phyloP scores from a whole-genome alignment of 495 filamentous ascomycete genomes.

The Daldinia concentrica region DNA sequence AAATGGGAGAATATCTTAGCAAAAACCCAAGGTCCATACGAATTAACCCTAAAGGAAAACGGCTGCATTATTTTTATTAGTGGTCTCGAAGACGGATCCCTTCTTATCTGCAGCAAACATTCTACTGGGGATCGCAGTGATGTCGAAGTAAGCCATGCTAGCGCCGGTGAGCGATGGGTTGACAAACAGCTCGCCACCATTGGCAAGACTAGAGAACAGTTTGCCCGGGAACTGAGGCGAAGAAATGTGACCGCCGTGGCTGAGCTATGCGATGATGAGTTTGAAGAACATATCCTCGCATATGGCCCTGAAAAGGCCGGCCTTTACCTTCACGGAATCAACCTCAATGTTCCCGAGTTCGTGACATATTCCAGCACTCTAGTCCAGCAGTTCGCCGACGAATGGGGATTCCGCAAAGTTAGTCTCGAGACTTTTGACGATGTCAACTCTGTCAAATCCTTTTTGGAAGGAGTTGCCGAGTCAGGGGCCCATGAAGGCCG shows the following conservation, averaged over 20 bases:
- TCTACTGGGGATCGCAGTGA: constrained; percentile 83
- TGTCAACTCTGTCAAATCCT: constrained; percentile 73
- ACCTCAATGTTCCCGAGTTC: constrained; percentile 90
- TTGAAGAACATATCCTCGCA: constrained; percentile 96
- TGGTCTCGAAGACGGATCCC: constrained; percentile 83
- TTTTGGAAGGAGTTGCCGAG: constrained; percentile 84
- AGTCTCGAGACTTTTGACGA: constrained; percentile 82
- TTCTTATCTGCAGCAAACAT: constrained; percentile 98
- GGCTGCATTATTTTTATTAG: constrained; percentile 98
- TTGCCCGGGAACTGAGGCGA: constrained; percentile 75
- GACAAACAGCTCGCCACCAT: constrained; percentile 78
- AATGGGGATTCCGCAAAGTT: constrained; percentile 93
- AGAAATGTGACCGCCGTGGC: constrained; percentile 94
- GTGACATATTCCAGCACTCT: constrained; percentile 79
- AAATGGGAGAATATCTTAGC: constrained; percentile 80
- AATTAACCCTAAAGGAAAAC: constrained; percentile 96
- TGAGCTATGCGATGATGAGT: constrained; percentile 93
- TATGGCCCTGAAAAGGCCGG: constrained; percentile 87
- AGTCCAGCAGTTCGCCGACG: constrained; percentile 87
- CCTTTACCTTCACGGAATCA: constrained; percentile 94
- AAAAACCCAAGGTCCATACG: constrained; percentile 88
- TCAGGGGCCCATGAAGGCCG: constrained; percentile 87
- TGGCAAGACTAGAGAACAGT: constrained; percentile 77
- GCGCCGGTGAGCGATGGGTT: constrained; percentile 84
- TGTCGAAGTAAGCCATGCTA: constrained; percentile 77